phyloP scores from a whole-genome alignment of 208 protist species.

The Spongospora subterranea region DNA sequence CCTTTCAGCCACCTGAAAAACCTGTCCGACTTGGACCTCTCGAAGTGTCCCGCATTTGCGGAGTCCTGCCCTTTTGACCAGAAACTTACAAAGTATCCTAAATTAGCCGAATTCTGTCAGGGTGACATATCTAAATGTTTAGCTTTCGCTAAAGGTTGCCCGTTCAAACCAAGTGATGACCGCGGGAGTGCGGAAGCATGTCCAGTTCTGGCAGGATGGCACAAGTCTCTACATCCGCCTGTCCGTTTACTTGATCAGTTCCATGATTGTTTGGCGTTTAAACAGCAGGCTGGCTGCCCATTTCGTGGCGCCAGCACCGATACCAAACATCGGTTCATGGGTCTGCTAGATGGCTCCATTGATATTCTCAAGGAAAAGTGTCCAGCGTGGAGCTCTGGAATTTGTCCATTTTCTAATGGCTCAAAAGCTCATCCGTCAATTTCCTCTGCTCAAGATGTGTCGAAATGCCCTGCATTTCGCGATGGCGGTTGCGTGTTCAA shows the following conservation, averaged over 20 bases:
- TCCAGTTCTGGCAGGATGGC: background rate
- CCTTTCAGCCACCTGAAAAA: background rate
- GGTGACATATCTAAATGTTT: background rate
- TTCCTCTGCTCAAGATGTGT: background rate
- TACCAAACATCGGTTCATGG: background rate
- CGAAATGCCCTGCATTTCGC: background rate
- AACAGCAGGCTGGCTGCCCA: conserved; percentile 5
- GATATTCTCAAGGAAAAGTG: background rate
- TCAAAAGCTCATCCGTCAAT: background rate
- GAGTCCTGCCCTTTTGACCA: background rate
- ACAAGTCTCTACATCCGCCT: background rate
- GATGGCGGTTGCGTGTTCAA: background rate
- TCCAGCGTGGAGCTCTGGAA: background rate
- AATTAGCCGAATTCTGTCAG: background rate
- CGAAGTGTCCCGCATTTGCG: background rate
- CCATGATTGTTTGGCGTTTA: background rate
- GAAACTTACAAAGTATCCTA: background rate
- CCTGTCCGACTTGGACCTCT: background rate
- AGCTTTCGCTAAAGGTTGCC: background rate
- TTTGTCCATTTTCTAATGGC: background rate
- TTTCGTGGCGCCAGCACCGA: background rate
- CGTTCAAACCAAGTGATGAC: conserved; percentile 1
- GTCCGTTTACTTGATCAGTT: background rate
- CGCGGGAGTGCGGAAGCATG: background rate
- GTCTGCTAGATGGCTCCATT: background rate